Base-by-base conservation (phyloP, 2,329 filamentous ascomycete species). In the Alternaria alternata region DNA sequence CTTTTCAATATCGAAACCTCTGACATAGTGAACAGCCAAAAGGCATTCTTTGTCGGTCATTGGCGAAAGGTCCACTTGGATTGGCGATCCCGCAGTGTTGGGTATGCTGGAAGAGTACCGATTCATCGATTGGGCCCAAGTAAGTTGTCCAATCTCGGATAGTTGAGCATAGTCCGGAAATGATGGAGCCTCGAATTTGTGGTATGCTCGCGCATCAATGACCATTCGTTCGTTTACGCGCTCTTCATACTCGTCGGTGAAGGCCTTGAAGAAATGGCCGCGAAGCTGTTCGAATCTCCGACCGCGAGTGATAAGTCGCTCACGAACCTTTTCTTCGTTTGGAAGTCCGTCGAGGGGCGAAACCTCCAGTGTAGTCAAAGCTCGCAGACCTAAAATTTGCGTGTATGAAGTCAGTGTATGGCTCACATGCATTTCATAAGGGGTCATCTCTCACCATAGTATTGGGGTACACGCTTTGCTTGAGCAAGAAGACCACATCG, bases 241-340 rank as follows among this genome's bases (percentile, higher is more conserved):
- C n/a, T 43, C 52, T 54, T 47, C 42, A 22, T 24, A 42, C 22
- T 43, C 32, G 41, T 24, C 32, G 22, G 22, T 39, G n/a, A 54
- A 54, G 39, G 42, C 41, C n/a, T 46, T 38, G 41, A 82, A 85
- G 54, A 82, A 78, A 42, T 79, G 81, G 3, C 83, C 82, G 28
- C 76, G 78, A 39, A 83, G 71, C 14, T 69, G 59, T 62, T 84
- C 82, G 60, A 84, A 80, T 16, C 74, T 69, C 20, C 74, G 75
- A 9, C 83, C 83, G 7, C 82, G 77, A 11, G 73, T 69, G 18
- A 81, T 71, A n/a, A 85, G 70, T 8, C 65, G 61, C n/a, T 70
- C 54, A 8, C 71, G 72, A n/a, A 84, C 61, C 3, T 68, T 63
- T 0, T 75, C 69, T 44, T 75, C 67, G 7, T 81, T 69, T 2